Conservation (phyloP, 2,329 filamentous ascomycete genomes). For the Aspergillus fumigatus region DNA sequence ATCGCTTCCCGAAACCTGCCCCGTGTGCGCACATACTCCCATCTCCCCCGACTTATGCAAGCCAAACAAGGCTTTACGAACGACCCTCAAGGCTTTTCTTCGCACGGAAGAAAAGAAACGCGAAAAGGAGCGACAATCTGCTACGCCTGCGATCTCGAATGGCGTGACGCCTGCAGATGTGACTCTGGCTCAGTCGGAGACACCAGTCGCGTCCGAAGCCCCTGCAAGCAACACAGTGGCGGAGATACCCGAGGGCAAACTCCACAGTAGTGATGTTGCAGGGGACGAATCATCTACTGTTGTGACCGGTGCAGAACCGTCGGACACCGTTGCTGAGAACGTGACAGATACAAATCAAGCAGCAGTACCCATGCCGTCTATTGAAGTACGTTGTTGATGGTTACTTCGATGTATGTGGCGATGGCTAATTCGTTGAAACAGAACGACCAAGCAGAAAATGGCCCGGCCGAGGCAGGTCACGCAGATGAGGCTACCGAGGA, state of each 20-base stretch:
- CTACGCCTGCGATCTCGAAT: constrained; percentile 29
- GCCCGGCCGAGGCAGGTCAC: constrained; percentile 6
- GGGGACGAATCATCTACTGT: constrained; percentile 11
- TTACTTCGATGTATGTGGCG: background rate
- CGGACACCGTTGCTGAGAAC: constrained; percentile 6
- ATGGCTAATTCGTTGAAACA: constrained; percentile 2
- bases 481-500: constrained; percentile 8
- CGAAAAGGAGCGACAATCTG: constrained; percentile 53
- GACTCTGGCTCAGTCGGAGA: constrained; percentile 13
- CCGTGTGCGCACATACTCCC: constrained; percentile 88
- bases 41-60: constrained; percentile 82
- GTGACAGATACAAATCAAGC: constrained; percentile 4
- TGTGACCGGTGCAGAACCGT: constrained; percentile 3
- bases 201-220: constrained; percentile 14
- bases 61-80: constrained; percentile 83
- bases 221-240: constrained; percentile 10
- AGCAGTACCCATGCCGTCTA: constrained; percentile 1
- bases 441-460: constrained; percentile 11
- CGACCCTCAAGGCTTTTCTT: constrained; percentile 85
- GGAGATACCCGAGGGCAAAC: constrained; percentile 4
- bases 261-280: constrained; percentile 7
- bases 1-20: constrained; percentile 72
- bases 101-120: constrained; percentile 89
- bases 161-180: constrained; percentile 21
- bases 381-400: constrained; percentile 14